A percentile compares a stretch with the other conserved stretches of the same genome.
phyloP scores from a whole-genome alignment of 495 filamentous ascomycete genomes.

The Penicillium coffeae region DNA sequence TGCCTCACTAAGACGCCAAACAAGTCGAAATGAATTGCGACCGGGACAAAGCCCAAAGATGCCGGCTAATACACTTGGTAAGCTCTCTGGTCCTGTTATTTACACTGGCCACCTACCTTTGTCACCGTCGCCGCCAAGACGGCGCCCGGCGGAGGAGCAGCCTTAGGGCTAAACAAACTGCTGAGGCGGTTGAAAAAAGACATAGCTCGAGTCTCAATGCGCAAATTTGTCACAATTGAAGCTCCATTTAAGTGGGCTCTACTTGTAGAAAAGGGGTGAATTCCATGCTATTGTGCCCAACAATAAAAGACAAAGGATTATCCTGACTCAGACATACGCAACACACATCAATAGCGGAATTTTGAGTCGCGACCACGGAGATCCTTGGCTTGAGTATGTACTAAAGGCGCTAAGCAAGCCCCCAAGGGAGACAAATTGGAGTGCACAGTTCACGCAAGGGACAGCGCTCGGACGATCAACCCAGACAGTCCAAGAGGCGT shows the following conservation, averaged over 20 bases:
- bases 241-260: background rate
- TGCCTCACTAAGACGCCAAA: conserved; percentile 24
- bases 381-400: background rate
- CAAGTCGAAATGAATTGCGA: conserved; percentile 33
- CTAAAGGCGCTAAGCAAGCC: background rate
- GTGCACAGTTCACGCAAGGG: background rate
- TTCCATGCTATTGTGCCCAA: no score
- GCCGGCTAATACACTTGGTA: conserved; percentile 19
- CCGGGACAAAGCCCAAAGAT: conserved; percentile 34
- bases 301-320: background rate
- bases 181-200: conserved; percentile 19
- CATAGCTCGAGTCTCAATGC: no score
- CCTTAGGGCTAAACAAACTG: conserved; percentile 10
- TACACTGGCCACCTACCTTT: conserved; percentile 15
- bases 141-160: conserved; percentile 18
- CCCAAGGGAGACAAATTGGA: background rate
- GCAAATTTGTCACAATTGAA: background rate
- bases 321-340: background rate
- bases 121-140: conserved; percentile 28
- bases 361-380: background rate
- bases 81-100: background rate
- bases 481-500: background rate
- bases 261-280: background rate
- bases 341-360: background rate
- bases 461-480: background rate